Base-by-base conservation (phyloP, 75 land plant species). In the Adiantum capillusveneris region DNA sequence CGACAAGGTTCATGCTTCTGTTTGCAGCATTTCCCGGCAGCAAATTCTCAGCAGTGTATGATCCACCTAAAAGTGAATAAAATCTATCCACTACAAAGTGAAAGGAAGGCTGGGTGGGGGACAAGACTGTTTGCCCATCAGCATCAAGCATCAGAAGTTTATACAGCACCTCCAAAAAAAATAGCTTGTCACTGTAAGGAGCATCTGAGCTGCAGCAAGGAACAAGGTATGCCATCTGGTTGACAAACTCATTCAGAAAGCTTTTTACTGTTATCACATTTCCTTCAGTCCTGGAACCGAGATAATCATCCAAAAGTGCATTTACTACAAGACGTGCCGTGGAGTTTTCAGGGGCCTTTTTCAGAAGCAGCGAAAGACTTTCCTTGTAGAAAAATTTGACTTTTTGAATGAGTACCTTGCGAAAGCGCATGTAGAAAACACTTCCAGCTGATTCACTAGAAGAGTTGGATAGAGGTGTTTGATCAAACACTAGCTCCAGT, bases 241-340 rank as follows among this genome's bases (percentile, higher is more conserved):
- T 55, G 25, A 76, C 37, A 39, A 62, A 61, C 27, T 73, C 79
- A 45, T 24, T 45, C 24, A 76, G 28, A 53, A 76, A 76, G 50
- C 79, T 73, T 1, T 39, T 57, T 36, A 49, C 61, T 18, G 79
- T 61, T 58, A 76, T 73, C 31, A 51, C 66, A 17, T 48, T 51
- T 22, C 56, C 65, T 29, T 27, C 43, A 34, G 31, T 60, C 19
- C 37, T 29, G 17, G 69, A 22, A 14, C 36, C 44, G 12, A 66
- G 42, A 26, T 73, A 73, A 44, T 76, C 71, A 37, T 76, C 76
- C 48, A 76, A 46, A 26, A 76, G 30, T 29, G 79, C 79, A 36
- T 29, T 56, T 14, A 73, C 17, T 25, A 73, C 29, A 16, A 76
- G 63, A 53, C 66, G 65, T 17, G 71, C 69, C 29, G 77, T 66